Base-by-base conservation (phyloP, 352 stramenopile species). In the Globisporangium parvum region DNA sequence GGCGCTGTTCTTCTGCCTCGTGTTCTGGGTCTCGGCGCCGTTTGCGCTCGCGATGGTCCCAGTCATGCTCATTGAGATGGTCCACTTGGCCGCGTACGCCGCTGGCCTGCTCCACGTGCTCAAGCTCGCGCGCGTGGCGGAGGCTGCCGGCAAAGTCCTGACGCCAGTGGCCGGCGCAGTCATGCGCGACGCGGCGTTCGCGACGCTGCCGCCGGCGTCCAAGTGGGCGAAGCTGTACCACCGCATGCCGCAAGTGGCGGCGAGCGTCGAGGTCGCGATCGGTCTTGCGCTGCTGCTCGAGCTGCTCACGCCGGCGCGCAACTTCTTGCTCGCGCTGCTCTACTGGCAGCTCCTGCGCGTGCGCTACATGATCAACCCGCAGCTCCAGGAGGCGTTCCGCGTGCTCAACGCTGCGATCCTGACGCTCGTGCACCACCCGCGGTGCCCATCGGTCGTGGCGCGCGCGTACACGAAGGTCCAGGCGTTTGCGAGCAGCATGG, bases 301-400 rank as follows among this genome's bases (percentile, higher is more conserved):
- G 69, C 62, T 95, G 67, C 70, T 96, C 57, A 83, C 78, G 53
- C 85, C 87, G 2, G 72, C 79, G 39, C 80, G 87, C 60, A 96
- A 93, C 71, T 88, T 96, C 41, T 53, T 96, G 66, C 70, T 94
- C 48, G 71, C 88, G 20, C 70, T 96, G 62, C 69, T 94, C 57
- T 95, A 92, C 76, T 96, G 87, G 87, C 87, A 96, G 70, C 73
- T 94, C 55, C 67, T 96, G 52, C 87, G 87, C 51, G 82, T 96
- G 67, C 85, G 87, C 61, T 96, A 96, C 75, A 96, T 96, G 87
- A 89, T 93, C 67, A 93, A 82, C 44, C 81, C 82, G 51, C 77
- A 88, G 63, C 68, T 96, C 33, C 84, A 93, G 63, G 77, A 94
- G 42, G 75, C 77, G 12, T 96, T 95, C 71, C 73, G 77, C 53